phyloP scores from a whole-genome alignment of 2,329 filamentous ascomycete species.

The Cladorrhinum sp. region DNA sequence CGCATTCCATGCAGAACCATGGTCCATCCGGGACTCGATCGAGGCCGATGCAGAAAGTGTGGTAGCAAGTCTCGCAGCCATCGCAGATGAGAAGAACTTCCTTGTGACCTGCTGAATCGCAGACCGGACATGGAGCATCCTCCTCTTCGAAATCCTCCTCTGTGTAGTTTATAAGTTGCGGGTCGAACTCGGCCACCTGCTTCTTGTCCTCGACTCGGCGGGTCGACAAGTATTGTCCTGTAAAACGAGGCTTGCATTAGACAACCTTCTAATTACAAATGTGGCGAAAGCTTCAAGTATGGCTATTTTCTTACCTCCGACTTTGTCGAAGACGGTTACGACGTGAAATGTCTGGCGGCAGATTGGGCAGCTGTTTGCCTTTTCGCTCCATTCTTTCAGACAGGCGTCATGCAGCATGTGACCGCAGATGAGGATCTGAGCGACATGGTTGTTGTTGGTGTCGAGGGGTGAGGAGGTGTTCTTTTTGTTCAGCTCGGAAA shows the following conservation, averaged over 20 bases:
- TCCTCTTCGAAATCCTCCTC: slow-evolving; percentile 73
- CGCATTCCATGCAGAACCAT: slow-evolving; percentile 91
- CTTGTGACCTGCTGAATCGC: slow-evolving; percentile 75
- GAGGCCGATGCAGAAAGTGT: slow-evolving; percentile 87
- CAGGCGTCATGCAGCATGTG: slow-evolving; percentile 93
- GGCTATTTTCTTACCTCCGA: slow-evolving; percentile 65
- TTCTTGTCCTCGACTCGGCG: slow-evolving; percentile 76
- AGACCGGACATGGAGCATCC: slow-evolving; percentile 76
- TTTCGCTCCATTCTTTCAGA: slow-evolving; percentile 89
- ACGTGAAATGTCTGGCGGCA: slow-evolving; percentile 89
- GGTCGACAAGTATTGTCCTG: slow-evolving; percentile 54
- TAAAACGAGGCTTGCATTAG: slow-evolving; percentile 13
- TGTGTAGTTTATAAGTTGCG: slow-evolving; percentile 57
- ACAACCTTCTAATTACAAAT: not conserved
- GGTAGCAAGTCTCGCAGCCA: slow-evolving; percentile 83
- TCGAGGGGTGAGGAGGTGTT: slow-evolving; percentile 22
- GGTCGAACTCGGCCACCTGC: slow-evolving; percentile 86
- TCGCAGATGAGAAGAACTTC: slow-evolving; percentile 87
- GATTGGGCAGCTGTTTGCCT: slow-evolving; percentile 97
- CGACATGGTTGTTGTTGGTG: slow-evolving; percentile 46
- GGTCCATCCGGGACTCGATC: slow-evolving; percentile 70
- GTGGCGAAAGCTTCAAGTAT: slow-evolving; percentile 10
- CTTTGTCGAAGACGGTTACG: slow-evolving; percentile 75
- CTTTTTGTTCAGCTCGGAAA: slow-evolving; percentile 23
- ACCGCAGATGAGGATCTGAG: slow-evolving; percentile 70